Percentiles rank a stretch among this genome's conserved stretches.
phyloP scores from a whole-genome alignment of 352 stramenopile genomes.

The Aphanomyces astaci region DNA sequence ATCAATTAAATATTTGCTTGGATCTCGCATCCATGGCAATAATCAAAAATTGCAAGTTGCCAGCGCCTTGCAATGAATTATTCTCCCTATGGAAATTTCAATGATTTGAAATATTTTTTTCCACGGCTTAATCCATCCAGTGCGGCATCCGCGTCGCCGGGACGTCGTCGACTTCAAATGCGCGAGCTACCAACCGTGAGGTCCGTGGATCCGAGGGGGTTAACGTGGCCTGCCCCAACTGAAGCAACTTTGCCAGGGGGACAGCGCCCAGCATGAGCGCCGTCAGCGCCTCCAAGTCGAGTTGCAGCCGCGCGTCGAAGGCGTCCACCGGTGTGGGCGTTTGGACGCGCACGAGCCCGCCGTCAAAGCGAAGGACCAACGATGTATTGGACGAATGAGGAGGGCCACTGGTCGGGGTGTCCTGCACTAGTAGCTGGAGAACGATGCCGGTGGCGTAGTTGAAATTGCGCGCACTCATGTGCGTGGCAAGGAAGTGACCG shows the following conservation, averaged over 20 bases:
- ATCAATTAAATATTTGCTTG: no score
- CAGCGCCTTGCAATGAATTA: no score
- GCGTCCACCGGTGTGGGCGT: background rate
- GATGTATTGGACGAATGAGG: no score
- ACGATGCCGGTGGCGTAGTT: background rate
- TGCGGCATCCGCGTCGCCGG: background rate
- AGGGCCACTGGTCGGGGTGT: no score
- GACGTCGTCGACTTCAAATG: background rate
- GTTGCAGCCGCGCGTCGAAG: background rate
- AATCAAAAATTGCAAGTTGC: no score
- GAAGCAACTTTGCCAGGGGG: background rate
- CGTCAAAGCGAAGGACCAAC: background rate
- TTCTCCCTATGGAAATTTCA: no score
- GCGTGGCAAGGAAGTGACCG: background rate
- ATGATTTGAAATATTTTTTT: no score
- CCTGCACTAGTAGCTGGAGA: background rate
- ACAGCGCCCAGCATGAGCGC: background rate
- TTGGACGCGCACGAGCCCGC: background rate
- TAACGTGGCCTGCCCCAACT: background rate
- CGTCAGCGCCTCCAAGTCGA: background rate
- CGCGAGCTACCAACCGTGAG: background rate
- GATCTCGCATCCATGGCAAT: no score
- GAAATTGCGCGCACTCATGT: background rate
- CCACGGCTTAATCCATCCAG: background rate
- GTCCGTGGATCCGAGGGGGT: background rate